These are phyloP conservation scores for Eutrema salsugineum DNA, from an alignment of 441 rosid species.

Conservation along the genomic window DNA sequence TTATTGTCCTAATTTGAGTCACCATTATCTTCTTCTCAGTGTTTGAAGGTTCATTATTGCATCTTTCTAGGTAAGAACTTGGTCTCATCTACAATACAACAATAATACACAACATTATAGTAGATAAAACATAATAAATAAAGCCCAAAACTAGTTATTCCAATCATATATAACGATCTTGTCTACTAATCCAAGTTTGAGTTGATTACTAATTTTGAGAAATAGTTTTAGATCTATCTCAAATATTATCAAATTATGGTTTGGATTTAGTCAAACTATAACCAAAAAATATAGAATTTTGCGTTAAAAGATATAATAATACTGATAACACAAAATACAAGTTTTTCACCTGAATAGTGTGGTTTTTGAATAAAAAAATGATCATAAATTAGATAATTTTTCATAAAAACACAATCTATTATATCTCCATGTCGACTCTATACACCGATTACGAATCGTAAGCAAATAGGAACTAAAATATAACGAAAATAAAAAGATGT, in stretches of 20 bases:
- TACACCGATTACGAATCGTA: not conserved
- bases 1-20: conserved; percentile 32
- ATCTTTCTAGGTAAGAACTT: conserved; percentile 33
- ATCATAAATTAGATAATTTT: not conserved
- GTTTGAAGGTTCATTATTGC: not conserved
- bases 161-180: no score
- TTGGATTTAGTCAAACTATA: no score
- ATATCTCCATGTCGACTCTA: not conserved
- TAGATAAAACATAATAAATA: no score
- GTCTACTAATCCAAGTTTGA: no score
- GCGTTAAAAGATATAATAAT: no score
- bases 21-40: not conserved
- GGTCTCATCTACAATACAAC: conserved; percentile 36
- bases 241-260: no score
- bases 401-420: not conserved
- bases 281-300: no score
- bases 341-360: not conserved
- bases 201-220: no score
- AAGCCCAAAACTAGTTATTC: no score
- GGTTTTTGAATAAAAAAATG: not conserved
- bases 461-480: not conserved
- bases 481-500: no score
- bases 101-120: not conserved
- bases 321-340: no score
- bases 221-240: no score